Base-by-base conservation (phyloP, 371 early-diverging fungal genomes). In the Mucor sp. region DNA sequence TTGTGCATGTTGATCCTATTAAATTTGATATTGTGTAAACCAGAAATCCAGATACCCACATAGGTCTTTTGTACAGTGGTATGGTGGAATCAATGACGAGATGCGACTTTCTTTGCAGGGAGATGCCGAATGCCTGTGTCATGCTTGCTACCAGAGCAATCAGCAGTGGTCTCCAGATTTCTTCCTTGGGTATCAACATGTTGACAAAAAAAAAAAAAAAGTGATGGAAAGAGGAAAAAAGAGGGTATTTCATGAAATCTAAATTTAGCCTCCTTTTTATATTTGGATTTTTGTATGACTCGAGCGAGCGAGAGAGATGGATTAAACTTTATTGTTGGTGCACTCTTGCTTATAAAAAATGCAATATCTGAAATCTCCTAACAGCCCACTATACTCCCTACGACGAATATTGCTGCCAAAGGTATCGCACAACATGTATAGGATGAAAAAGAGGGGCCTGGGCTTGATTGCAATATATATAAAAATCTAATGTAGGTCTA, bases 51-150 rank as follows among this genome's bases (percentile, higher is more conserved):
- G 76, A 65, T 19, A 81, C 58, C 80, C 81, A 79, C 43, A 80
- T 57, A 19, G 83, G 77, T 44, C 72, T 65, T 71, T 80, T 78
- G 62, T 80, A 86, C 44, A 79, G 76, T 19, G 85, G 82, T 25
- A 77, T 71, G 19, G 77, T 70, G 17, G 74, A 47, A 43, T 62
- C 66, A 12, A 66, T 71, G 47, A 78, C 71, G 25, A 88, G 79
- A 82, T 90, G 88, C 19, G 87, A 85, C 55, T 87, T 86, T 58
- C 90, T 78, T 66, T 92, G 93, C 44, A 92, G 69, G 1, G 93
- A 89, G 63, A 92, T 80, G 8, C 91, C 93, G 8, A 91, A 82
- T 6, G 93, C 92, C 66, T 92, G 93, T 21, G 80, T 80, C 75
- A 80, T 74, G 61, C 80, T 82, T 43, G 83, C 83, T 66, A 80